Percentiles rank a stretch among this genome's conserved stretches.
Evolutionary conservation across 495 filamentous ascomycete genomes (phyloP).

Genomic region (Podospora fimiseda): DNA sequence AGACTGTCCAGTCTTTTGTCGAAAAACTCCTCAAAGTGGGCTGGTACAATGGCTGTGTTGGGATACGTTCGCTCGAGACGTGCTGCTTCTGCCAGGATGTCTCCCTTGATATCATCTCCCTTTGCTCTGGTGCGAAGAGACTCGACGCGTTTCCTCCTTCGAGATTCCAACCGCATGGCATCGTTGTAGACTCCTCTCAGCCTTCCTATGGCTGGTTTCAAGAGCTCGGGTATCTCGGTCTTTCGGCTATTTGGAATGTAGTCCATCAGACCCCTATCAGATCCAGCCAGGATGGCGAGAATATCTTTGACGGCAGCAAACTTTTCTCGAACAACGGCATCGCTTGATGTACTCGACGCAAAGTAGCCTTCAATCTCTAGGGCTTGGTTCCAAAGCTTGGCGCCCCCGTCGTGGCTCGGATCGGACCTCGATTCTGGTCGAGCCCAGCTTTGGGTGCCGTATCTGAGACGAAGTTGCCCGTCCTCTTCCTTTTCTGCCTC

Average conservation of each 20-base stretch:
- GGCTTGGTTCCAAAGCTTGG: conserved; percentile 68
- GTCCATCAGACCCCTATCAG: conserved; percentile 72
- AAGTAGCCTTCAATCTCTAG: conserved; percentile 83
- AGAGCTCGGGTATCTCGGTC: conserved; percentile 66
- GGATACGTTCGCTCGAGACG: conserved; percentile 80
- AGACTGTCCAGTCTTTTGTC: conserved; percentile 63
- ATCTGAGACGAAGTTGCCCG: conserved; percentile 61
- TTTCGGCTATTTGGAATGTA: conserved; percentile 82
- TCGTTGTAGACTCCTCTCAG: conserved; percentile 77
- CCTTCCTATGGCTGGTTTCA: conserved; percentile 70
- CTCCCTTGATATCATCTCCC: conserved; percentile 81
- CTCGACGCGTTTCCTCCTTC: conserved; percentile 70
- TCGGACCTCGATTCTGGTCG: conserved; percentile 57
- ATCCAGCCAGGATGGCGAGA: conserved; percentile 66
- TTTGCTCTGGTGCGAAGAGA: conserved; percentile 68
- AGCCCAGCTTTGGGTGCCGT: conserved; percentile 83
- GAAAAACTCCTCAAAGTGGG: conserved; percentile 85
- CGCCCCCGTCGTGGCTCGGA: conserved; percentile 50
- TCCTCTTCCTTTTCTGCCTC: conserved; percentile 79
- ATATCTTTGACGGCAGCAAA: conserved; percentile 66
- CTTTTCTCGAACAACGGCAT: conserved; percentile 73
- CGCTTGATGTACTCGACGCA: conserved; percentile 73
- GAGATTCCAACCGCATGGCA: conserved; percentile 69
- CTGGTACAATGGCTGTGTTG: conserved; percentile 73
- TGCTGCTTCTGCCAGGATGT: conserved; percentile 73